Evolutionary conservation across 2,329 filamentous ascomycete genomes (phyloP).

Genomic region (Nemania sp.): DNA sequence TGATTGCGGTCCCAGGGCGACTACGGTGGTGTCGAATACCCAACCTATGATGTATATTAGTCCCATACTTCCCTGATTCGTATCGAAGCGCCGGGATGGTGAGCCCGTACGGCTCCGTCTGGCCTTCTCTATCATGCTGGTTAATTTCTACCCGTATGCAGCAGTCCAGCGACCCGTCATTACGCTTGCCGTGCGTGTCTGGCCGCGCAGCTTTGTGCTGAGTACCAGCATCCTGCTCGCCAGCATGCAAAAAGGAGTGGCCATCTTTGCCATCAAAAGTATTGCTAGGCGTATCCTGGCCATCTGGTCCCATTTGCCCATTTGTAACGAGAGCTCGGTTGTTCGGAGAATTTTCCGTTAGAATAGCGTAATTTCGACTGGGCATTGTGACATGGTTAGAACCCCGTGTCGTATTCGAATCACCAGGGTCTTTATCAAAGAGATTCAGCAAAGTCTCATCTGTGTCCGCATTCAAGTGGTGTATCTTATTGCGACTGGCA

Average conservation of each 20-base stretch:
- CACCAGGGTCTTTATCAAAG: constrained; percentile 87
- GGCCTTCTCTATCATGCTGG: constrained; percentile 78
- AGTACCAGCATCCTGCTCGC: constrained; percentile 79
- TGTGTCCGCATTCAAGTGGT: constrained; percentile 70
- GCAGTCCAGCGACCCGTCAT: constrained; percentile 73
- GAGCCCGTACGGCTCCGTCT: constrained; percentile 80
- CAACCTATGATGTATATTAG: constrained; percentile 29
- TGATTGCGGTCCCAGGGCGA: constrained; percentile 33
- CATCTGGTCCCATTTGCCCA: constrained; percentile 18
- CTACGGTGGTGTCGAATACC: constrained; percentile 34
- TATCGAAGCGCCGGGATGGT: constrained; percentile 72
- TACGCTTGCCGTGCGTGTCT: constrained; percentile 55
- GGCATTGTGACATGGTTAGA: constrained; percentile 89
- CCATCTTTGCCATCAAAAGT: constrained; percentile 60
- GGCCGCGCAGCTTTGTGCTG: constrained; percentile 70
- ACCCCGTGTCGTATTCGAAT: constrained; percentile 69
- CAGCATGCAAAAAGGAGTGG: constrained; percentile 71
- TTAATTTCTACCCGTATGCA: constrained; percentile 85
- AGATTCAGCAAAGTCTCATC: constrained; percentile 94
- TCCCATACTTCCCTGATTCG: constrained; percentile 36
- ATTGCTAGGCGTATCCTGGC: constrained; percentile 15
- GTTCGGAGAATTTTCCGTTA: constrained; percentile 81
- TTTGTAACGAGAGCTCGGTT: constrained; percentile 40
- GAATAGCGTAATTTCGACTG: constrained; percentile 88
- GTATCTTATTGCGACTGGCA: constrained; percentile 83